Evolutionary conservation across 208 protist species (phyloP).

Genomic region (Crithidia bombi): DNA sequence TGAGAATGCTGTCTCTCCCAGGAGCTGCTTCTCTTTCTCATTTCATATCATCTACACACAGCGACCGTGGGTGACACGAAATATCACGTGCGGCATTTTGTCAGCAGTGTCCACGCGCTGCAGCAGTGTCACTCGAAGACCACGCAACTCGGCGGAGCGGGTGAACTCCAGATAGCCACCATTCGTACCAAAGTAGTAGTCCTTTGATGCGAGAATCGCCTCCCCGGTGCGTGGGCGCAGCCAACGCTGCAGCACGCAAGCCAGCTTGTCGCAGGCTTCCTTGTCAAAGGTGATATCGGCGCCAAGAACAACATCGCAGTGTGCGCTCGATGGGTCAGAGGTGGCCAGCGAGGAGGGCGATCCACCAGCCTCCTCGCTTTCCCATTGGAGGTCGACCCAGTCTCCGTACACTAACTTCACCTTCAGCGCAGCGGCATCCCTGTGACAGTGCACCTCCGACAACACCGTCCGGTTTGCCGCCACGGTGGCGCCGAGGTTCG

Average conservation of each 20-base stretch:
- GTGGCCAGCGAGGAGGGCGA: not conserved
- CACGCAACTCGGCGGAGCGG: slow-evolving; percentile 28
- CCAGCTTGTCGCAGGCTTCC: slow-evolving; percentile 77
- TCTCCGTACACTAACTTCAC: slow-evolving; percentile 82
- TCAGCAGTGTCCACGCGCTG: slow-evolving; percentile 50
- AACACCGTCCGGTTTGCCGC: slow-evolving; percentile 15
- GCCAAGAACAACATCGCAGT: slow-evolving; percentile 70
- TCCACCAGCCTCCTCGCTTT: not conserved
- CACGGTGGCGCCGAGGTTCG: slow-evolving; percentile 76
- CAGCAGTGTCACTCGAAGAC: slow-evolving; percentile 48
- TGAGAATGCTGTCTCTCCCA: too few species aligned
- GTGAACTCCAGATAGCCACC: slow-evolving; percentile 74
- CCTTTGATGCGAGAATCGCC: slow-evolving; percentile 84
- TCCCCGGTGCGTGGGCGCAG: slow-evolving; percentile 46
- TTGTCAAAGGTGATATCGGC: slow-evolving; percentile 90
- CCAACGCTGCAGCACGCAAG: slow-evolving; percentile 62
- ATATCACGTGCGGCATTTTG: slow-evolving; percentile 72
- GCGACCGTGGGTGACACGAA: slow-evolving; percentile 53
- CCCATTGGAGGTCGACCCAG: slow-evolving; percentile 65
- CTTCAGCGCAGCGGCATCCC: not conserved
- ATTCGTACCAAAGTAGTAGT: slow-evolving; percentile 91
- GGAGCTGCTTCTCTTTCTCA: too few species aligned
- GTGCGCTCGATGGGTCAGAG: not conserved
- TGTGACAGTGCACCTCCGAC: not conserved
- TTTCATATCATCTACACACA: too few species aligned